Evolutionary conservation across 495 filamentous ascomycete species (phyloP).

Genomic region (Podospora australis): DNA sequence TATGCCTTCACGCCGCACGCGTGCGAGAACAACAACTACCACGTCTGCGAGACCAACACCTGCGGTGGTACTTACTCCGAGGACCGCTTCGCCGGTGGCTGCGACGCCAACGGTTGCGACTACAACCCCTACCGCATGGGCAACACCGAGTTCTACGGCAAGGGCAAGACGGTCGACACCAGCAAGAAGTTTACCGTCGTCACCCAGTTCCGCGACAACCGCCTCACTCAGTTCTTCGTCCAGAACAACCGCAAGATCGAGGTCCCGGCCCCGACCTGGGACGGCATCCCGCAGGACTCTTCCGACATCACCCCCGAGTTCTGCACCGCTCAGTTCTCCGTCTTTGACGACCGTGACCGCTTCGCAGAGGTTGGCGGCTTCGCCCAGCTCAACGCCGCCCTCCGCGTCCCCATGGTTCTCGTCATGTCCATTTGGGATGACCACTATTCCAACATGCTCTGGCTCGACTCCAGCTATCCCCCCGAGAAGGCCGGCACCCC

Average conservation of each 20-base stretch:
- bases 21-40: constrained; percentile 53
- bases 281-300: constrained; percentile 31
- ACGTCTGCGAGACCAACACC: constrained; percentile 45
- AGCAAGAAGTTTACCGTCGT: constrained; percentile 64
- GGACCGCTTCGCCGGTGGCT: constrained; percentile 51
- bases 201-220: constrained; percentile 55
- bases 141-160: constrained; percentile 57
- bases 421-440: constrained; percentile 78
- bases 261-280: constrained; percentile 40
- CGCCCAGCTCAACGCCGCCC: constrained; percentile 45
- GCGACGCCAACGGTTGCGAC: constrained; percentile 69
- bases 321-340: constrained; percentile 20
- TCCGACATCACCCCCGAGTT: constrained; percentile 33
- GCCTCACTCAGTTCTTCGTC: constrained; percentile 66
- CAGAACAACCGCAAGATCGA: constrained; percentile 58
- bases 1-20: constrained; percentile 63
- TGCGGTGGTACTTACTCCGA: constrained; percentile 50
- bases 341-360: constrained; percentile 46
- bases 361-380: constrained; percentile 60
- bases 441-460: constrained; percentile 72
- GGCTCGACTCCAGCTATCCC: constrained; percentile 76
- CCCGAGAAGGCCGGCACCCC: constrained; percentile 44
- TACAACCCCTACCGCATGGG: constrained; percentile 73
- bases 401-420: constrained; percentile 62
- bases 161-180: constrained; percentile 57